Conservation (phyloP, 2,329 filamentous ascomycete species). For the Emydomyces testavorans region DNA sequence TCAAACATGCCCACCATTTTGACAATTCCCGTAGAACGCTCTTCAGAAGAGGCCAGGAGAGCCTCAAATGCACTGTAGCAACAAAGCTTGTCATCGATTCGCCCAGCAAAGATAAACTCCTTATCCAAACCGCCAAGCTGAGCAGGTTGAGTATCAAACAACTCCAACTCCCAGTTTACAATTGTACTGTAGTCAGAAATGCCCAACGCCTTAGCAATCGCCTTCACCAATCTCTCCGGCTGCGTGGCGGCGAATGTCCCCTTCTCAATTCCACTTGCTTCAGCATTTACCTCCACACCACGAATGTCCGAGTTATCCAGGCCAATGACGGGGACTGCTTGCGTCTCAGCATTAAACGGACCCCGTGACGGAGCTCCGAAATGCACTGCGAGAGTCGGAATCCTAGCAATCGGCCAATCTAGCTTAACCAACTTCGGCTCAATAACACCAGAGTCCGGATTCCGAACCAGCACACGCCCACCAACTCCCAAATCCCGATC, state of each 20-base stretch:
- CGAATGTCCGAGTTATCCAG: conserved; percentile 59
- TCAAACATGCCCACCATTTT: conserved; percentile 93
- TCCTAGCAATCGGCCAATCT: conserved; percentile 84
- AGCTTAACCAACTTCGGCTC: conserved; percentile 74
- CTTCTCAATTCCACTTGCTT: conserved; percentile 19
- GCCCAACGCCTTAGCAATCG: conserved; percentile 67
- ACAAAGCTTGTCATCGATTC: conserved; percentile 96
- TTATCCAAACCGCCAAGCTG: conserved; percentile 73
- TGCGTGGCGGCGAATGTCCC: conserved; percentile 73
- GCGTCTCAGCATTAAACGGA: conserved; percentile 74
- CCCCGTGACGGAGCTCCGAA: conserved; percentile 62
- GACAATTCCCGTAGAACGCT: conserved; percentile 49
- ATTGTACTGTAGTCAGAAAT: conserved; percentile 63
- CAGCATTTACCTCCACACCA: conserved; percentile 22
- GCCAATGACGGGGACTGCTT: conserved; percentile 88
- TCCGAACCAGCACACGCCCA: conserved; percentile 73
- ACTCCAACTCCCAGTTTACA: conserved; percentile 92
- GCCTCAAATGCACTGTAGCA: conserved; percentile 82
- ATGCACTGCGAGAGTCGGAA: conserved; percentile 86
- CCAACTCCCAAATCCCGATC: conserved; percentile 87
- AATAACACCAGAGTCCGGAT: conserved; percentile 62
- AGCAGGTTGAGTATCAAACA: conserved; percentile 82
- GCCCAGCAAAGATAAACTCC: conserved; percentile 88
- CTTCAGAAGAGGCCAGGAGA: conserved; percentile 55
- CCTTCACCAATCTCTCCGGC: conserved; percentile 69